Evolutionary conservation across 305 asterid genomes (phyloP).

Genomic region (Fraxinus greggii): DNA sequence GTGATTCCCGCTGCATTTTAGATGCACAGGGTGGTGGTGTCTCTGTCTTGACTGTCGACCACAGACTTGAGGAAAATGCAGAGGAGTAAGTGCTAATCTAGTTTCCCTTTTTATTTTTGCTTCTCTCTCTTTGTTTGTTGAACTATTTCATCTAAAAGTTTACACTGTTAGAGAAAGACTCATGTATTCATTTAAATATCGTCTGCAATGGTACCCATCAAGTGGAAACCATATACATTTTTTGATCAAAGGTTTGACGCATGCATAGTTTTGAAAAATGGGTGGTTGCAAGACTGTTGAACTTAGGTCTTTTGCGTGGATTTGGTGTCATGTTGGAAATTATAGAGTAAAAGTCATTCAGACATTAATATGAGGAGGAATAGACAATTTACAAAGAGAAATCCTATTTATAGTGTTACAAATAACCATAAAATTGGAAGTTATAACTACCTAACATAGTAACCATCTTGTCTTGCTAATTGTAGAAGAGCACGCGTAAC

Average conservation of each 20-base stretch:
- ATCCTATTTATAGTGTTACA: background rate
- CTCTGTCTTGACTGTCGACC: slow-evolving; percentile 83
- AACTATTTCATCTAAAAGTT: background rate
- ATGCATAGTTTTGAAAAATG: background rate
- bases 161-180: background rate
- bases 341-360: background rate
- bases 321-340: background rate
- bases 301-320: background rate
- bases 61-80: slow-evolving; percentile 82
- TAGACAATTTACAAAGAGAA: background rate
- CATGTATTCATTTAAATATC: background rate
- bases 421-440: background rate
- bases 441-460: background rate
- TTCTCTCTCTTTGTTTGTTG: background rate
- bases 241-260: background rate
- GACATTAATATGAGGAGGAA: background rate
- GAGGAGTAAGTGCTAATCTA: slow-evolving; percentile 58
- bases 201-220: background rate
- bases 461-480: slow-evolving; percentile 14
- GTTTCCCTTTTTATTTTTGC: background rate
- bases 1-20: slow-evolving; percentile 86
- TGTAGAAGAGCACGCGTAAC: slow-evolving; percentile 79
- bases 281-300: background rate
- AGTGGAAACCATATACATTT: background rate
- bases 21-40: slow-evolving; percentile 72